These are phyloP conservation scores for Udeniomyces megalosporus DNA, from an alignment of 768 basidiomycete species.

Conservation along the genomic window DNA sequence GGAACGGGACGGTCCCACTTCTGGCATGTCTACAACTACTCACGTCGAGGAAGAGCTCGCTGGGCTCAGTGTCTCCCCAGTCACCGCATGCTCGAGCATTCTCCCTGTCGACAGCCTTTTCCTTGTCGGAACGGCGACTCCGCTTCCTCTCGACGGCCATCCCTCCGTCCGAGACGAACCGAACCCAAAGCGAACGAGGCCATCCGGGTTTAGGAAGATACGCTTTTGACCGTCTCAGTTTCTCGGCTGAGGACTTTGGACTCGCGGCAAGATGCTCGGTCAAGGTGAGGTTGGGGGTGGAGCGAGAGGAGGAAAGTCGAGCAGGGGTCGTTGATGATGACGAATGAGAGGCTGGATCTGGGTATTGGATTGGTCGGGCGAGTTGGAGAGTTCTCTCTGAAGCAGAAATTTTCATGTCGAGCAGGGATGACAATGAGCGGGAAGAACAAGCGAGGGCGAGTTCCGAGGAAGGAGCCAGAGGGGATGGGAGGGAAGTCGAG, in stretches of 20 bases:
- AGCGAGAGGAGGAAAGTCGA: neutral
- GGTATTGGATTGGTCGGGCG: too few species aligned
- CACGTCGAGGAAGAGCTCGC: conserved; percentile 13
- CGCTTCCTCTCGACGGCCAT: conserved; percentile 3
- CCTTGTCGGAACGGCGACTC: neutral
- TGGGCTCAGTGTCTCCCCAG: conserved; percentile 2
- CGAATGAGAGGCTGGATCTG: too few species aligned
- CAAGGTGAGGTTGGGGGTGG: neutral
- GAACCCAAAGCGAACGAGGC: neutral
- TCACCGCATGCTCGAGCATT: neutral
- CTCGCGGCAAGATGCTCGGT: neutral
- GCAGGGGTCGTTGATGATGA: neutral
- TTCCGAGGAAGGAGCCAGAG: too few species aligned
- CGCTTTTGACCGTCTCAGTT: neutral
- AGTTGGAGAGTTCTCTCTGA: too few species aligned
- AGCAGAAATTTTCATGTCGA: too few species aligned
- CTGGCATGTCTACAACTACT: neutral
- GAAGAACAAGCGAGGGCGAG: too few species aligned
- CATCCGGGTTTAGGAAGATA: conserved; percentile 9
- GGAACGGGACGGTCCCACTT: too few species aligned
- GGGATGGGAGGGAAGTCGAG: too few species aligned
- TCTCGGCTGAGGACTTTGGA: neutral
- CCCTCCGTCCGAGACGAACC: conserved; percentile 11
- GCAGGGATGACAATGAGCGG: too few species aligned
- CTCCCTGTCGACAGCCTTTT: neutral